phyloP scores from a whole-genome alignment of 352 stramenopile genomes.

The Phytopythium montanum region DNA sequence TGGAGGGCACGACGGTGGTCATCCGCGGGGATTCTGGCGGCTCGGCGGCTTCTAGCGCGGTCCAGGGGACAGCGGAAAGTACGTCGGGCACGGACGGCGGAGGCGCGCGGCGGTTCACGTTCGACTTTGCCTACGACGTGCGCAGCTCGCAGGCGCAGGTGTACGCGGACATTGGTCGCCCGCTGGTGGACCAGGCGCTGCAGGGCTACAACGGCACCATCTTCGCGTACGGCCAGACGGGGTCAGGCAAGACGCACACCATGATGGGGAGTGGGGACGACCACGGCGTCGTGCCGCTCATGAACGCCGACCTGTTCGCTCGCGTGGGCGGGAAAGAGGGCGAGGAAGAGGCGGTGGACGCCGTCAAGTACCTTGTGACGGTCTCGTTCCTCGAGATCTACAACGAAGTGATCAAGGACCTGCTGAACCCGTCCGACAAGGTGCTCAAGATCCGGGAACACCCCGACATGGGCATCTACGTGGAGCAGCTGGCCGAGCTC shows the following conservation, averaged over 20 bases:
- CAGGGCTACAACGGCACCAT: slow-evolving; percentile 83
- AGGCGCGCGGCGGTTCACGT: slow-evolving; percentile 74
- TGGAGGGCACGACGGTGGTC: slow-evolving; percentile 49
- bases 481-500: slow-evolving; percentile 87
- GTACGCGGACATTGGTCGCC: slow-evolving; percentile 72
- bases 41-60: slow-evolving; percentile 9
- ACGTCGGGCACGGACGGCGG: not conserved
- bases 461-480: slow-evolving; percentile 92
- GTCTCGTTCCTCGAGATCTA: slow-evolving; percentile 96
- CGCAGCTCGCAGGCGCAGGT: slow-evolving; percentile 76
- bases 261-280: slow-evolving; percentile 81
- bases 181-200: slow-evolving; percentile 74
- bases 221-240: slow-evolving; percentile 72
- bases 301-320: slow-evolving; percentile 87
- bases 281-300: slow-evolving; percentile 84
- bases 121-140: slow-evolving; percentile 78
- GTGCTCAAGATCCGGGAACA: slow-evolving; percentile 92
- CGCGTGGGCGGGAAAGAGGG: slow-evolving; percentile 30
- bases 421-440: slow-evolving; percentile 91
- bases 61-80: slow-evolving; percentile 1
- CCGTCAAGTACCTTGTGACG: slow-evolving; percentile 81
- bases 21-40: slow-evolving; percentile 33
- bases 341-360: not conserved
- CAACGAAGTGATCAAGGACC: slow-evolving; percentile 93
- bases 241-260: slow-evolving; percentile 85